Evolutionary conservation across 2,329 filamentous ascomycete species (phyloP).

Genomic region (Amphichorda felina): DNA sequence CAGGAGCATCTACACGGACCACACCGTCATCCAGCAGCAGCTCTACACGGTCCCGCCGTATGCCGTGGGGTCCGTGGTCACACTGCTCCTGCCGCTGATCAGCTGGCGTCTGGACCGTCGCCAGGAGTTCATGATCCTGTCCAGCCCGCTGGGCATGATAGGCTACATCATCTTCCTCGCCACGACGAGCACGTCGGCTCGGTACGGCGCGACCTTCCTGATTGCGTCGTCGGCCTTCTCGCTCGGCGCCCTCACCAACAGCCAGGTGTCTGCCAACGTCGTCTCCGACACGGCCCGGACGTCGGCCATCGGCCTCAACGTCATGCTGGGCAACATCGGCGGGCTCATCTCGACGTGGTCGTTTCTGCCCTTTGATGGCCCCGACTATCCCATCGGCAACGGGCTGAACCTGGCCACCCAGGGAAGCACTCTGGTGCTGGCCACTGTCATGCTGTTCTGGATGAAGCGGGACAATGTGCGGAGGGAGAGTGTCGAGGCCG

Average conservation of each 20-base stretch:
- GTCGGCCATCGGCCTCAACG: slow-evolving; percentile 35
- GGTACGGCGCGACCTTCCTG: slow-evolving; percentile 58
- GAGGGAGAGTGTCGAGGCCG: slow-evolving; percentile 10
- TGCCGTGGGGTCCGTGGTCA: slow-evolving; percentile 52
- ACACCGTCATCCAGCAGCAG: slow-evolving; percentile 47
- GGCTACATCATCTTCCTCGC: slow-evolving; percentile 60
- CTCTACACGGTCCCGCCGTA: slow-evolving; percentile 60
- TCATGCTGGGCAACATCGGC: slow-evolving; percentile 6
- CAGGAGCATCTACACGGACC: slow-evolving; percentile 49
- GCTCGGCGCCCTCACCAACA: slow-evolving; percentile 52
- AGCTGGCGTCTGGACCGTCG: slow-evolving; percentile 46
- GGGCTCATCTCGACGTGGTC: slow-evolving; percentile 47
- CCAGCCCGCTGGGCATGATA: slow-evolving; percentile 48
- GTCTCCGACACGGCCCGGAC: slow-evolving; percentile 55
- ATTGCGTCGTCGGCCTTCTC: slow-evolving; percentile 50
- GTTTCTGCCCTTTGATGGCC: slow-evolving; percentile 46
- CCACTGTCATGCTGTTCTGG: slow-evolving; percentile 39
- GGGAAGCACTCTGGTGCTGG: slow-evolving; percentile 36
- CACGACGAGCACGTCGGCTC: slow-evolving; percentile 30
- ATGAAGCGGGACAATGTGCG: slow-evolving; percentile 51
- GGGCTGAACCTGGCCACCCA: slow-evolving; percentile 46
- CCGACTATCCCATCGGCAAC: slow-evolving; percentile 55
- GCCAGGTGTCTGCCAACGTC: slow-evolving; percentile 54
- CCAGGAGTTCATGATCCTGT: slow-evolving; percentile 45
- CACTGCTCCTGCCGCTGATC: slow-evolving; percentile 44